Conservation (phyloP, 768 basidiomycete species). For the Mycena vulgaris region DNA sequence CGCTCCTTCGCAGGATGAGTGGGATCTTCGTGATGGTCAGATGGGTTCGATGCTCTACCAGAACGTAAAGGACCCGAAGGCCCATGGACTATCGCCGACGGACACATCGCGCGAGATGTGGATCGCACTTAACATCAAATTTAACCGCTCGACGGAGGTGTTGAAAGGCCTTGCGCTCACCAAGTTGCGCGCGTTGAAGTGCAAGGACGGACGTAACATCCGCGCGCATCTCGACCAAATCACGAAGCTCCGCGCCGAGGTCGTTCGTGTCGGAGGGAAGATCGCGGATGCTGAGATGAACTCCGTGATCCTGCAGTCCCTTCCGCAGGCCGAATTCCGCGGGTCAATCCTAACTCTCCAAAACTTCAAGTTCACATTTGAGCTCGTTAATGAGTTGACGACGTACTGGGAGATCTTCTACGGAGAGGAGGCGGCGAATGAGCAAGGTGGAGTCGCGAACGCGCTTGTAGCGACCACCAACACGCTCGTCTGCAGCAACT, state of each 20-base stretch:
- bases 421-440: background rate
- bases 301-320: background rate
- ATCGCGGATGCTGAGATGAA: background rate
- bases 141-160: conserved; percentile 1
- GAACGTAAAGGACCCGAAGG: conserved; percentile 8
- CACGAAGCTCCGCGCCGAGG: background rate
- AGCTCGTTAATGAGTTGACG: background rate
- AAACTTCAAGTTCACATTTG: background rate
- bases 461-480: background rate
- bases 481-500: conserved; percentile 4
- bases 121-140: background rate
- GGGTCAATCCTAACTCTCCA: background rate
- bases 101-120: background rate
- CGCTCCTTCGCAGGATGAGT: conserved; percentile 10
- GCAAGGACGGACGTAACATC: background rate
- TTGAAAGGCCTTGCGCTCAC: conserved; percentile 1
- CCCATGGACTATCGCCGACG: background rate
- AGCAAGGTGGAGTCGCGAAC: background rate
- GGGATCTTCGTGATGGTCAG: conserved; percentile 9
- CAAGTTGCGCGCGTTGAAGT: conserved; percentile 11
- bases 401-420: conserved; percentile 8
- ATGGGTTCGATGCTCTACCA: conserved; percentile 9
- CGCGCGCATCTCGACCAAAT: background rate
- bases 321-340: conserved; percentile 1
- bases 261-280: background rate